Percentiles rank a stretch among this genome's conserved stretches.
Conservation (phyloP, 208 protist genomes). For the Trypanosomatidae sp. region DNA sequence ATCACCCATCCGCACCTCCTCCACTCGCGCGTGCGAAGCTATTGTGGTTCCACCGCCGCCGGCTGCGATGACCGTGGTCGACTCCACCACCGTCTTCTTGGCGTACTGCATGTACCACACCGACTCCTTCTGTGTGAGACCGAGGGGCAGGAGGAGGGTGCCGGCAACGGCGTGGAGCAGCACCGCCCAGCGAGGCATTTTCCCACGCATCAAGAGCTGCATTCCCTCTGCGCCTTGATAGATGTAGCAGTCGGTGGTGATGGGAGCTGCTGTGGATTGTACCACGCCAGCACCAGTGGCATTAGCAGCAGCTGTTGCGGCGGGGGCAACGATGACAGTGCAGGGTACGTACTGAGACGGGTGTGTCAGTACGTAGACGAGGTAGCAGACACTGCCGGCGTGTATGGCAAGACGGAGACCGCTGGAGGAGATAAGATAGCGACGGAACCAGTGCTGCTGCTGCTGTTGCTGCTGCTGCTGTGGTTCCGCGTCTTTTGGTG, state of each 20-base stretch:
- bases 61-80: not conserved
- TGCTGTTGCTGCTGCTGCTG: not conserved
- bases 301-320: slow-evolving; percentile 7
- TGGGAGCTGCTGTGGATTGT: too few species aligned
- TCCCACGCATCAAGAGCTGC: slow-evolving; percentile 29
- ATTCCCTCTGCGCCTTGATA: slow-evolving; percentile 32
- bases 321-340: slow-evolving; percentile 2
- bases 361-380: slow-evolving; percentile 21
- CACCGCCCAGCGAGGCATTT: slow-evolving; percentile 18
- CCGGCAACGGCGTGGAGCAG: slow-evolving; percentile 18
- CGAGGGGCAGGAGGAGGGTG: slow-evolving; percentile 25
- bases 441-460: not conserved
- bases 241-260: slow-evolving; percentile 29
- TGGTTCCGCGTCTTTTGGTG: not conserved
- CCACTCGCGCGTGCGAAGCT: too few species aligned
- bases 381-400: slow-evolving; percentile 14
- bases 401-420: slow-evolving; percentile 20
- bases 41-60: not conserved
- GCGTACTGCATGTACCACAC: slow-evolving; percentile 24
- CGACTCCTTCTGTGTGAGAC: slow-evolving; percentile 29
- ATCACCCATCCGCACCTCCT: not conserved
- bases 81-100: too few species aligned
- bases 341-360: slow-evolving; percentile 22
- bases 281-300: too few species aligned
- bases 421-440: slow-evolving; percentile 28